Percentiles rank a stretch among this genome's conserved stretches.
phyloP scores from a whole-genome alignment of 306 rosid genomes.

The Cicer judaicum region DNA sequence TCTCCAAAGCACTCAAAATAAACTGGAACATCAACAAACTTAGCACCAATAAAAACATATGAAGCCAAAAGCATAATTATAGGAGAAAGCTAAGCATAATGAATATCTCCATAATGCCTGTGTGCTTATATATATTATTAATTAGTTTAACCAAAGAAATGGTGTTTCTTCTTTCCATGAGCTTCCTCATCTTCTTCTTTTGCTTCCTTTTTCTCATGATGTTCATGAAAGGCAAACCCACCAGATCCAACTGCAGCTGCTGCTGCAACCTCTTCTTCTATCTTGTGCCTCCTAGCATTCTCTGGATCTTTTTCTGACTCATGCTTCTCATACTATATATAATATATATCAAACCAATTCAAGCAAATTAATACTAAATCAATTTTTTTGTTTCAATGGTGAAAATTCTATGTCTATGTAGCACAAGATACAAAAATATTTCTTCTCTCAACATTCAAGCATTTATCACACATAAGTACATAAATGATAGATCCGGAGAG shows the following conservation, averaged over 20 bases:
- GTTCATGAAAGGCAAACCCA: conserved; percentile 81
- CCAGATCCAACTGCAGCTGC: conserved; percentile 69
- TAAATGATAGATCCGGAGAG: too few relatives aligned
- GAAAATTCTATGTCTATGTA: not conserved
- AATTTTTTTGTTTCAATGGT: not conserved
- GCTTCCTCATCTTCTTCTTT: conserved; percentile 64
- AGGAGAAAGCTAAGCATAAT: conserved; percentile 22
- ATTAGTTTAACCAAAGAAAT: conserved; percentile 52
- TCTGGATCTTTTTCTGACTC: conserved; percentile 65
- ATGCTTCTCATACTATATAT: conserved; percentile 71
- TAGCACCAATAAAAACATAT: conserved; percentile 3
- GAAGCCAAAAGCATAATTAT: not conserved
- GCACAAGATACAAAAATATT: not conserved
- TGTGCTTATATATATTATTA: not conserved
- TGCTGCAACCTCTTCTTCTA: conserved; percentile 75
- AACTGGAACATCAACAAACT: conserved; percentile 3
- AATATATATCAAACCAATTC: not conserved
- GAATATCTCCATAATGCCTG: conserved; percentile 24
- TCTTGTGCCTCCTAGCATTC: conserved; percentile 68
- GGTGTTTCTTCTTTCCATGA: conserved; percentile 74
- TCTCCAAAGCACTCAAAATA: conserved; percentile 41
- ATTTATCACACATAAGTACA: not conserved
- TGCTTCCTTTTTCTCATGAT: conserved; percentile 67
- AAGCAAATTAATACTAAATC: not conserved
- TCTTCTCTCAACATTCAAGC: not conserved